Base-by-base conservation (phyloP, 2,329 filamentous ascomycete species). In the Leptosphaerulina australis region DNA sequence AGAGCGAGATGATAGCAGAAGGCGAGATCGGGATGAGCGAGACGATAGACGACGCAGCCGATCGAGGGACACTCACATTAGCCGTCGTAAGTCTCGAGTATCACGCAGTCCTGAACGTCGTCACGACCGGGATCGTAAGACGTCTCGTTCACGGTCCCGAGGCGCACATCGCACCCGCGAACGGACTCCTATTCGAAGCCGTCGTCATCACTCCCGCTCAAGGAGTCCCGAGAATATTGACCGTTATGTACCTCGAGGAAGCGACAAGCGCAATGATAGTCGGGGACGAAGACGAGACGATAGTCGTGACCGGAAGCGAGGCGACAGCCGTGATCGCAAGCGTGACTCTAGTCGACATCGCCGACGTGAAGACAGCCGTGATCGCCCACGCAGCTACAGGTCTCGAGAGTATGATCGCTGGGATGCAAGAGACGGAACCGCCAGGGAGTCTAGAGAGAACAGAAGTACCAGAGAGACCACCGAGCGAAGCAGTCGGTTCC, bases 341-440 rank as follows among this genome's bases (percentile, higher is more conserved):
- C 60, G 74, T 6, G 57, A 61, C 18, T 50, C 62, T n/a, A 60
- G 51, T 30, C 44, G 58, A 31, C 39, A 39, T 29, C 51, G 55
- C 24, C 44, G 44, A 15, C 51, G 74, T 10, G 74, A 76, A 29
- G 66, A 74, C 9, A 76, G 78, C 20, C 66, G 73, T 7, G 74
- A 72, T 5, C 65, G 67, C 3, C 47, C 50, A n/a, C 60, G 59
- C 3, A 59, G 73, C 48, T 76, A 76, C 12, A 64, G 75, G 6
- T 74, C 75, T 12, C 68, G 75, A 2, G 75, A 79, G 15, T 70
- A 76, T 12, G 75, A 74, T 15, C 67, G 69, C 4, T 68, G 66
- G 63, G 66, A 69, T 14, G 61, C 58, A 6, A 61, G 63, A 12
- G 41, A 51, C 21, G 36, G 48, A 3, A 29, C 35, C 25, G 25